Evolutionary conservation across 352 stramenopile species (phyloP).

Genomic region (Saprolegnia parasitica): DNA sequence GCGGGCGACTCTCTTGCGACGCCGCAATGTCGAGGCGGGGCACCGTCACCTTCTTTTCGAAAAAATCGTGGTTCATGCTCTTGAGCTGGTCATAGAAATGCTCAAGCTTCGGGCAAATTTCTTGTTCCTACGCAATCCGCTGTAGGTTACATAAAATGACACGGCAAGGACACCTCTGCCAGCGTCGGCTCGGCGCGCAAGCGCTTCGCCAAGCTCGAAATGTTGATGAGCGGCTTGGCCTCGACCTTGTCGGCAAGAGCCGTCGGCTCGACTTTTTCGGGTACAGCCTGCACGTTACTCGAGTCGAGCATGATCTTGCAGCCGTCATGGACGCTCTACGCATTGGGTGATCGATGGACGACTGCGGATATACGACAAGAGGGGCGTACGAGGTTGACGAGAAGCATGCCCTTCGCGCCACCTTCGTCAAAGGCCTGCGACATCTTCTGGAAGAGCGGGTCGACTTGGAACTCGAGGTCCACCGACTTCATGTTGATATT

Average conservation of each 20-base stretch:
- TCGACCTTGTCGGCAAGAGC: not conserved
- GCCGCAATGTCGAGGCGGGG: constrained; percentile 19
- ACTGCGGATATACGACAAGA: not conserved
- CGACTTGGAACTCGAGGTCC: constrained; percentile 82
- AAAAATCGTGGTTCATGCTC: constrained; percentile 45
- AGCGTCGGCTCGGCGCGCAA: constrained; percentile 12
- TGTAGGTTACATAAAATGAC: not conserved
- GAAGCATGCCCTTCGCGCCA: constrained; percentile 87
- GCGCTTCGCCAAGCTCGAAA: constrained; percentile 19
- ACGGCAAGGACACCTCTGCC: constrained; percentile 37
- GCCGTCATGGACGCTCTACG: constrained; percentile 72
- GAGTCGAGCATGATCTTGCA: constrained; percentile 84
- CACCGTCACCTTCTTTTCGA: constrained; percentile 39
- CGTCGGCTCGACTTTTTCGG: constrained; percentile 8
- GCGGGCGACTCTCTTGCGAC: constrained; percentile 14
- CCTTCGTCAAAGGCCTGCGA: constrained; percentile 90
- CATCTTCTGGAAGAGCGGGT: constrained; percentile 92
- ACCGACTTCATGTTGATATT: constrained; percentile 85
- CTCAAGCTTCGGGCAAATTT: constrained; percentile 57
- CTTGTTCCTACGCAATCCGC: constrained; percentile 33
- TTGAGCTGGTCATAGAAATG: constrained; percentile 67
- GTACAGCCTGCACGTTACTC: constrained; percentile 60
- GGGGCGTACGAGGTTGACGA: constrained; percentile 74
- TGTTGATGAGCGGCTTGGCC: constrained; percentile 26
- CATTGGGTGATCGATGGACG: not conserved